phyloP scores from a whole-genome alignment of 1,284 basidiomycete genomes.

The Rhodotorula sp. region DNA sequence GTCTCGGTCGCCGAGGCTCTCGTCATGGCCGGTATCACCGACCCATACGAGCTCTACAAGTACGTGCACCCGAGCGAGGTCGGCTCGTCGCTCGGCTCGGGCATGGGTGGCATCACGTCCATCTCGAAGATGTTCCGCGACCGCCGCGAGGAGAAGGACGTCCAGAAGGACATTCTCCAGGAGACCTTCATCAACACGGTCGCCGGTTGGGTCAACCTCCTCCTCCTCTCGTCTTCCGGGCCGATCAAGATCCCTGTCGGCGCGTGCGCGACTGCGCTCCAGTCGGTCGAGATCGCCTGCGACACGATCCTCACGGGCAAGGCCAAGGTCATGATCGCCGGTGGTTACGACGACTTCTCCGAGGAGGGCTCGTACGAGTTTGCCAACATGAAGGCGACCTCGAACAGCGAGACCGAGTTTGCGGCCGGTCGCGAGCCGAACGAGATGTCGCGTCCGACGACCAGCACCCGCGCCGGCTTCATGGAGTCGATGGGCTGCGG shows the following conservation, averaged over 20 bases:
- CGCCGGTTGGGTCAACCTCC: conserved; percentile 94
- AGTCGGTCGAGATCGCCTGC: conserved; percentile 96
- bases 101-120: conserved; percentile 84
- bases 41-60: conserved; percentile 96
- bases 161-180: conserved; percentile 97
- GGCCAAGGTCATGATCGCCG: conserved; percentile 98
- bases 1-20: conserved; percentile 92
- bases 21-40: conserved; percentile 94
- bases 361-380: conserved; percentile 58
- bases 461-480: conserved; percentile 83
- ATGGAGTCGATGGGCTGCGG: conserved; percentile 96
- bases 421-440: conserved; percentile 98
- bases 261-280: conserved; percentile 95
- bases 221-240: conserved; percentile 89
- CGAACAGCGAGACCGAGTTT: conserved; percentile 93
- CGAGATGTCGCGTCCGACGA: conserved; percentile 97
- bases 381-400: conserved; percentile 99
- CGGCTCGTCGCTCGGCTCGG: conserved; percentile 86
- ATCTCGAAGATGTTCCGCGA: conserved; percentile 98
- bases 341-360: conserved; percentile 96
- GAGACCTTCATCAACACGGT: conserved; percentile 99
- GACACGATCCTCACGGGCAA: conserved; percentile 93
- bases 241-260: conserved; percentile 99
- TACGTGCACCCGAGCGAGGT: conserved; percentile 95
- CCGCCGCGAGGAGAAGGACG: conserved; percentile 92